Evolutionary conservation across 768 basidiomycete genomes (phyloP), one percentile per base, ranked within the genome.

Genomic region (Leccinum incarnatum): DNA sequence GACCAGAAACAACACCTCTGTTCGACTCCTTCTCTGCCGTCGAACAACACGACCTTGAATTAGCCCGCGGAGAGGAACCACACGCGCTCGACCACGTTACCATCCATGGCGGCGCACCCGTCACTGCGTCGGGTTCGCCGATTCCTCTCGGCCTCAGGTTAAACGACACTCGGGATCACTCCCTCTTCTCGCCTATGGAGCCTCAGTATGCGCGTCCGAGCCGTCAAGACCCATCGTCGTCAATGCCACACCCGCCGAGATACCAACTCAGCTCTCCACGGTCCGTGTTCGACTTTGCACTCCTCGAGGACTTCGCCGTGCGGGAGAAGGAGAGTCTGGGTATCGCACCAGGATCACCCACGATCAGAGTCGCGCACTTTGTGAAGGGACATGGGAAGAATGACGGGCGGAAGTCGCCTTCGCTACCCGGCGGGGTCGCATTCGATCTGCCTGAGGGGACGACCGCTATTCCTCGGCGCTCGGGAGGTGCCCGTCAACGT

Each of bases 301-400:
- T 73, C 1, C 87, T 97, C 80, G 95, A 97, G 68, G 79, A 81
- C 6, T 96, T 87, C 70, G 90, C 90, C 1, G 71, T 75, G 0
- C 80, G 78, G 17, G 93, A 95, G 72, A 89, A 89, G 64, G 73
- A 79, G 29, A 76, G 73, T 46, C 75, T 92, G 0, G 91, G 90
- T 3, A 72, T 93, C 10, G 71, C 73, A 3, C 78, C 84, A 14
- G 50, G 67, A 34, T 68, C 77, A 21, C 65, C 56, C 2, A 50
- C 49, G 23, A 59, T 69, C n/a, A 55, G 61, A 30, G 5, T 60
- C 51, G 60, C 65, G 4, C 55, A 54, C 9, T 15, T 15, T 25
- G 47, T 56, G 25, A 66, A 64, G 32, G 59, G 48, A 19, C 64
- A 45, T 6, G 19, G 42, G 17, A 62, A 34, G 47, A 61, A 59